Evolutionary conservation across 805 yeast genomes (phyloP), one percentile per base, ranked within the genome.

Genomic region (Candida arabinofermentans): DNA sequence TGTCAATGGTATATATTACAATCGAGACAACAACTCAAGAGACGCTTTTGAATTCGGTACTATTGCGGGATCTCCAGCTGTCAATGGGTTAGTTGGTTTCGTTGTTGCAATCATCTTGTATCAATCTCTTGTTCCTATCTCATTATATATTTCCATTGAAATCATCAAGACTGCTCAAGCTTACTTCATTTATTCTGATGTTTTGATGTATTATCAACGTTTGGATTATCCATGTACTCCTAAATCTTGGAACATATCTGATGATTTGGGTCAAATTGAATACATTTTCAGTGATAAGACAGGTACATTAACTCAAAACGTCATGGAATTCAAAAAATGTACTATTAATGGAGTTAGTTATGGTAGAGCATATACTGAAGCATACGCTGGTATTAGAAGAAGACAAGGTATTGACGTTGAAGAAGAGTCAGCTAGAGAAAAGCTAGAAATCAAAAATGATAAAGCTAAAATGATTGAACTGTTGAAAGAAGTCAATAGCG

Each of bases 191-290:
- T 83, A 79, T 54, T 81, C 87, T 3, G 95, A 86, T 62, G 77
- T 79, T 32, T 65, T 74, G 39, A 78, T 86, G 79, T 86, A 85
- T 58, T 80, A 83, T 54, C 77, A 73, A 32, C 70, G 62, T 40
- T 63, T 86, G 45, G 91, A 86, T 59, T 85, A 79, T 53, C 91
- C 93, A 3, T 86, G 95, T 60, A 79, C 84, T 9, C 93, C 95
- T 13, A 84, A 85, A 56, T 74, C 90, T 0, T 86, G 95, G 95
- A 82, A 78, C 56, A 85, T 86, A 34, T 82, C 90, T 3, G 95
- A 86, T 68, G 95, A 86, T 62, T 67, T 86, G 53, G 95, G 95
- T 24, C 95, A 86, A 61, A 81, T 86, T 49, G 95, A 86, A 58
- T 86, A 86, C 57, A 78, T 86, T 37, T 86, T 86, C 61, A 81